Evolutionary conservation across 257 asterid species (phyloP).

Genomic region (Thymus quinquecostatus): DNA sequence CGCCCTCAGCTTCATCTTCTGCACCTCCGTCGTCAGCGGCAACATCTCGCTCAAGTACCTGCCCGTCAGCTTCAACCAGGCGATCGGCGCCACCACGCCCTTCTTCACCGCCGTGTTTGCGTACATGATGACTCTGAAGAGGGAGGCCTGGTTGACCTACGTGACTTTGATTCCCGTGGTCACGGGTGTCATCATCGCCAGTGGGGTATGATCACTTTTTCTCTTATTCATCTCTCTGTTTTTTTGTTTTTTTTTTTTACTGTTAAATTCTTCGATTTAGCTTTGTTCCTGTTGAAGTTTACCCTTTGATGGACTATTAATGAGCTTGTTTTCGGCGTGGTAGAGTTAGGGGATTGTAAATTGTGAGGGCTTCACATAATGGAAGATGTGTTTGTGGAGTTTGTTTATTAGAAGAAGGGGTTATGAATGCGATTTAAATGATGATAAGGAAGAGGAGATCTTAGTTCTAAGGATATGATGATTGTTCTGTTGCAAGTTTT

Average conservation of each 20-base stretch:
- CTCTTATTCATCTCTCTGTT: neutral
- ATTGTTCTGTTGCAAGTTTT: neutral
- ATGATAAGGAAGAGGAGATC: neutral
- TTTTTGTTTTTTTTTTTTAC: too few relatives aligned
- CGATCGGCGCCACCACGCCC: conserved; percentile 89
- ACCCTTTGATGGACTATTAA: conserved; percentile 17
- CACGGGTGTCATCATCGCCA: conserved; percentile 80
- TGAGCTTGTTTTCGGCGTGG: neutral
- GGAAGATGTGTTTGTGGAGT: conserved; percentile 8
- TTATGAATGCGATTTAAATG: conserved; percentile 11
- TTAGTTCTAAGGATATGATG: conserved; percentile 2
- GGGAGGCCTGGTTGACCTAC: conserved; percentile 86
- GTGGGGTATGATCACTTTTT: conserved; percentile 61
- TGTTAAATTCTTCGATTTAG: conserved; percentile 8
- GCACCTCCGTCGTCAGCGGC: conserved; percentile 85
- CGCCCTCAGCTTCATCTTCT: conserved; percentile 75
- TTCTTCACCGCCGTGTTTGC: conserved; percentile 87
- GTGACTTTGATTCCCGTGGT: conserved; percentile 72
- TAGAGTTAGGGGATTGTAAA: neutral
- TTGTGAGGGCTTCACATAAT: conserved; percentile 6
- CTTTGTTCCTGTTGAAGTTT: conserved; percentile 8
- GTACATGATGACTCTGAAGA: conserved; percentile 66
- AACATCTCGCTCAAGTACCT: conserved; percentile 76
- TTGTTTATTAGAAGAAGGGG: conserved; percentile 3
- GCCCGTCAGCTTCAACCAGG: conserved; percentile 92